Conservation (phyloP, 1,284 basidiomycete genomes). For the Pseudozyma sp. region DNA sequence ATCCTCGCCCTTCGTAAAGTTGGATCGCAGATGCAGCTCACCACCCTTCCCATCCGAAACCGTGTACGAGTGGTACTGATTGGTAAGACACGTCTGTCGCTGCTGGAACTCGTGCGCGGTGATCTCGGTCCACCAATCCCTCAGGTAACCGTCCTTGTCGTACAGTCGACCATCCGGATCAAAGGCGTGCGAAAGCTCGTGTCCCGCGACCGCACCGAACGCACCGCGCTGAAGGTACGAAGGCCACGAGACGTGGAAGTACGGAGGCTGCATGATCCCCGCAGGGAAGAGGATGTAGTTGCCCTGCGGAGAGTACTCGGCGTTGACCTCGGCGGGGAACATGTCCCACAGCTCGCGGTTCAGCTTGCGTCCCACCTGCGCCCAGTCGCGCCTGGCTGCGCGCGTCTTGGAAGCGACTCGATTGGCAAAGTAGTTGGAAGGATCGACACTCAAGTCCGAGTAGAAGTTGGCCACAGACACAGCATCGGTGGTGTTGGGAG, state of each 20-base stretch:
- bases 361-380: constrained; percentile 78
- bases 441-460: constrained; percentile 75
- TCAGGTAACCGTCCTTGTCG: constrained; percentile 73
- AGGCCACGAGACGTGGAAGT: constrained; percentile 88
- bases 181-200: constrained; percentile 80
- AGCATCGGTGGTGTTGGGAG: constrained; percentile 82
- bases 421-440: constrained; percentile 85
- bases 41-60: constrained; percentile 86
- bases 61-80: constrained; percentile 86
- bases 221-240: constrained; percentile 85
- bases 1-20: constrained; percentile 76
- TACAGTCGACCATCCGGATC: constrained; percentile 85
- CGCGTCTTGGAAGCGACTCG: constrained; percentile 74
- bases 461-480: constrained; percentile 82
- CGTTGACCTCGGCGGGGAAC: constrained; percentile 75
- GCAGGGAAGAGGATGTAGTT: constrained; percentile 93
- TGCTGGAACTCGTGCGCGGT: constrained; percentile 86
- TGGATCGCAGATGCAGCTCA: constrained; percentile 83
- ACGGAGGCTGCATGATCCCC: constrained; percentile 90
- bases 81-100: constrained; percentile 86
- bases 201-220: constrained; percentile 62
- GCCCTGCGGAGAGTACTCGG: constrained; percentile 64
- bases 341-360: constrained; percentile 88
- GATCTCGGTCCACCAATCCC: constrained; percentile 80
- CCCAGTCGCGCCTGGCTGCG: constrained; percentile 75